Percentiles rank a stretch among this genome's conserved stretches.
These are phyloP conservation scores for Pythium utonaiense DNA, from an alignment of 352 stramenopile genomes.

Conservation along the genomic window DNA sequence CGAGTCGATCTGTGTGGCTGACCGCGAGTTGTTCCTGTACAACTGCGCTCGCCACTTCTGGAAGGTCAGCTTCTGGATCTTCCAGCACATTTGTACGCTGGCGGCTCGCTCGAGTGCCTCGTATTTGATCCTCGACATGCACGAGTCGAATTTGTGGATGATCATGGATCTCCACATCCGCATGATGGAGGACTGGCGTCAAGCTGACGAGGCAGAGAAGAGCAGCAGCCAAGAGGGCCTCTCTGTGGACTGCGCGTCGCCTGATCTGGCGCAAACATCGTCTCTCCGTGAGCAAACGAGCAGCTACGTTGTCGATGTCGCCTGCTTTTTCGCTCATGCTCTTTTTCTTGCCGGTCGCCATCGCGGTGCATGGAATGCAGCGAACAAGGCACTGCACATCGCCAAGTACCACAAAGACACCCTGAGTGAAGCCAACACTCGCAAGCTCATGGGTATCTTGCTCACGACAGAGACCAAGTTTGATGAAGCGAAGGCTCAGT, in stretches of 20 bases:
- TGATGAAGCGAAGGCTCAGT: slow-evolving; percentile 78
- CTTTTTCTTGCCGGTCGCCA: slow-evolving; percentile 73
- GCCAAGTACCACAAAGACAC: slow-evolving; percentile 71
- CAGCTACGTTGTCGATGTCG: slow-evolving; percentile 59
- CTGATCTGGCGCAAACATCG: background rate
- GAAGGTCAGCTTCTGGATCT: slow-evolving; percentile 77
- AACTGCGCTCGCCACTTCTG: slow-evolving; percentile 66
- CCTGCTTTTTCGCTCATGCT: slow-evolving; percentile 69
- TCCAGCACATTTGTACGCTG: slow-evolving; percentile 79
- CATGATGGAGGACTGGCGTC: slow-evolving; percentile 64
- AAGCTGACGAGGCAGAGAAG: slow-evolving; percentile 1
- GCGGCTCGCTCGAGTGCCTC: slow-evolving; percentile 64
- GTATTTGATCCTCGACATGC: slow-evolving; percentile 77
- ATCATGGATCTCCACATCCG: slow-evolving; percentile 67
- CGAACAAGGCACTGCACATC: slow-evolving; percentile 70
- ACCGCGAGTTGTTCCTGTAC: slow-evolving; percentile 65
- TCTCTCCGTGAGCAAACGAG: slow-evolving; percentile 44
- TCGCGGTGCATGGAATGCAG: slow-evolving; percentile 65
- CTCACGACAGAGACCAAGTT: slow-evolving; percentile 82
- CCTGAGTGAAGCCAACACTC: slow-evolving; percentile 61
- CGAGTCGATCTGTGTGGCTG: slow-evolving; percentile 43
- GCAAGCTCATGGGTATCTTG: slow-evolving; percentile 76
- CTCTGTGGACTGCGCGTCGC: slow-evolving; percentile 11
- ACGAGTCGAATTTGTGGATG: slow-evolving; percentile 83
- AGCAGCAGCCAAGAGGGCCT: background rate